Conservation (phyloP, 306 rosid genomes). For the Inga laurina region DNA sequence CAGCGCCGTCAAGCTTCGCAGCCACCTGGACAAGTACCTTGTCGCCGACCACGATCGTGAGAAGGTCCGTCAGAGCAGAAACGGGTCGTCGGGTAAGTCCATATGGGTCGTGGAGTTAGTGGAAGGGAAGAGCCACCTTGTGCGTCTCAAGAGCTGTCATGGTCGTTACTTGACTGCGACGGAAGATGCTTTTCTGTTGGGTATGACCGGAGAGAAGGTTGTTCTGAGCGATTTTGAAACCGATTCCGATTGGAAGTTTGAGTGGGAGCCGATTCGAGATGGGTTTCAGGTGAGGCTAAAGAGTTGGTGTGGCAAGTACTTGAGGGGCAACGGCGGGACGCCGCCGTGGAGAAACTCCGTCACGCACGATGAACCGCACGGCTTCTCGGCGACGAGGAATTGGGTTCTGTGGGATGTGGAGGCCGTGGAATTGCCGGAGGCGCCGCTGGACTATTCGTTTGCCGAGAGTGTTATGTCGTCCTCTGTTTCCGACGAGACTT, state of each 20-base stretch:
- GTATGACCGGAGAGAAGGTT: slow-evolving; percentile 66
- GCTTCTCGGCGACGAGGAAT: slow-evolving; percentile 41
- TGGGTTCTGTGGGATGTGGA: slow-evolving; percentile 76
- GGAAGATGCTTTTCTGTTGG: slow-evolving; percentile 51
- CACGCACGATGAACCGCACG: slow-evolving; percentile 68
- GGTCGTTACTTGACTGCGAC: slow-evolving; percentile 68
- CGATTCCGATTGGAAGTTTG: slow-evolving; percentile 42
- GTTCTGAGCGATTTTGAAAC: slow-evolving; percentile 36
- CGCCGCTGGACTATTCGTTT: slow-evolving; percentile 9
- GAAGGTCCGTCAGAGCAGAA: slow-evolving; percentile 65
- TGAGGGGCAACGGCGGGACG: slow-evolving; percentile 80
- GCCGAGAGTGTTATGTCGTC: slow-evolving; percentile 37
- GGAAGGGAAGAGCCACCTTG: slow-evolving; percentile 45
- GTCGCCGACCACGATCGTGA: slow-evolving; percentile 50
- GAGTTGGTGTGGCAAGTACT: slow-evolving; percentile 73
- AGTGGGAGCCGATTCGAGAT: slow-evolving; percentile 73
- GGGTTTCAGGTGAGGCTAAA: slow-evolving; percentile 65
- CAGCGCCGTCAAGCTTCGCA: slow-evolving; percentile 58
- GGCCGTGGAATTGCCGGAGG: slow-evolving; percentile 29
- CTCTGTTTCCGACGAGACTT: slow-evolving; percentile 44
- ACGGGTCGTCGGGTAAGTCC: slow-evolving; percentile 38
- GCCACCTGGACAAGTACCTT: slow-evolving; percentile 75
- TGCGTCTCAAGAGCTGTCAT: slow-evolving; percentile 52
- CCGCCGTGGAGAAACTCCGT: slow-evolving; percentile 89
- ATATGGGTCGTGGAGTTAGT: slow-evolving; percentile 62